Evolutionary conservation across 352 stramenopile species (phyloP).

Genomic region (Phytophthora litchii): DNA sequence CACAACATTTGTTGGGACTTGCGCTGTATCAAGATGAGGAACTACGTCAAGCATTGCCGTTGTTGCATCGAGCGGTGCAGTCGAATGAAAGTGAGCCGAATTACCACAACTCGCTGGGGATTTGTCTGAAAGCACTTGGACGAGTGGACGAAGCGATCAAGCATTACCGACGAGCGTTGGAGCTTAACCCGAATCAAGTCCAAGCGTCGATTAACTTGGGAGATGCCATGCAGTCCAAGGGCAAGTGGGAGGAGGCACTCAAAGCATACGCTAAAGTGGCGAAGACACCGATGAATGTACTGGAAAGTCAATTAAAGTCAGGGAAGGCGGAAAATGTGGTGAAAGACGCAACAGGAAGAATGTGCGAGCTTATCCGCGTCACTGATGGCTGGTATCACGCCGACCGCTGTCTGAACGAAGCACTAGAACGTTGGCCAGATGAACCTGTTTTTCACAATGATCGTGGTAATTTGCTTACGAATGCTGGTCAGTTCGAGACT

Average conservation of each 20-base stretch:
- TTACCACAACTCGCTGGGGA: slow-evolving; percentile 61
- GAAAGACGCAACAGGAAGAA: slow-evolving; percentile 42
- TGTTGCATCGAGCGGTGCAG: slow-evolving; percentile 50
- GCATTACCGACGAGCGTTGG: slow-evolving; percentile 54
- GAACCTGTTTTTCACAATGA: slow-evolving; percentile 65
- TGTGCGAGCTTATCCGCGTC: slow-evolving; percentile 62
- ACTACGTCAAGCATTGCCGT: slow-evolving; percentile 29
- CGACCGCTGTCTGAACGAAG: slow-evolving; percentile 60
- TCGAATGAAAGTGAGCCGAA: slow-evolving; percentile 50
- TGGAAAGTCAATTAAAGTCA: slow-evolving; percentile 23
- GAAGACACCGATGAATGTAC: slow-evolving; percentile 11
- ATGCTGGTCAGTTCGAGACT: slow-evolving; percentile 58
- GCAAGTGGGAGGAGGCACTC: slow-evolving; percentile 65
- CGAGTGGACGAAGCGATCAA: slow-evolving; percentile 49
- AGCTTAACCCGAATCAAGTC: slow-evolving; percentile 50
- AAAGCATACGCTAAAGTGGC: slow-evolving; percentile 59
- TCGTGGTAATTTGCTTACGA: slow-evolving; percentile 57
- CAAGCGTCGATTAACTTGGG: slow-evolving; percentile 64
- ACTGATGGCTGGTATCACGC: slow-evolving; percentile 52
- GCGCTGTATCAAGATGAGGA: slow-evolving; percentile 52
- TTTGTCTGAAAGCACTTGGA: slow-evolving; percentile 52
- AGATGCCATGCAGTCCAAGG: slow-evolving; percentile 42
- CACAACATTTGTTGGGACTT: slow-evolving; percentile 60
- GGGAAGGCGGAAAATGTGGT: slow-evolving; percentile 33
- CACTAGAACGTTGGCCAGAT: slow-evolving; percentile 54